phyloP scores from a whole-genome alignment of 495 filamentous ascomycete species.

The Monascus purpureus region DNA sequence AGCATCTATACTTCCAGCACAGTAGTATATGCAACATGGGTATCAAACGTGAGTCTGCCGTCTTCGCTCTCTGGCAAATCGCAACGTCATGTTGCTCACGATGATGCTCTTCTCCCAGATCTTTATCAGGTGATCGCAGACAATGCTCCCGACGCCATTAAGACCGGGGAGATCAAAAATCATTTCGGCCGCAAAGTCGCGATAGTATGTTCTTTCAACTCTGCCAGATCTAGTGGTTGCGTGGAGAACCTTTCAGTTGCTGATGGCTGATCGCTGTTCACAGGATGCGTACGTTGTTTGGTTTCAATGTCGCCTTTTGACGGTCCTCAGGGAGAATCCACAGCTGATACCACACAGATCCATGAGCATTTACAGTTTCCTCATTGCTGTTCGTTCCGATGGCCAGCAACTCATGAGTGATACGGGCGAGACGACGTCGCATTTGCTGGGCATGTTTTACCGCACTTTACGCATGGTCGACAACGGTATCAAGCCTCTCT shows the following conservation, averaged over 20 bases:
- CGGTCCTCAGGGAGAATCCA: constrained; percentile 1
- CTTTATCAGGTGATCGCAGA: constrained; percentile 82
- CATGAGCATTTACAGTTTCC: constrained; percentile 98
- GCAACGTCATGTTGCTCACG: background rate
- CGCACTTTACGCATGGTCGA: constrained; percentile 95
- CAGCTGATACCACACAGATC: constrained; percentile 43
- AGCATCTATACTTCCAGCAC: too few species aligned
- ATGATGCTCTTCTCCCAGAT: constrained; percentile 28
- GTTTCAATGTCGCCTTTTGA: constrained; percentile 1
- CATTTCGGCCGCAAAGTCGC: constrained; percentile 96
- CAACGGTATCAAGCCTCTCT: constrained; percentile 96
- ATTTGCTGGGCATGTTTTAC: constrained; percentile 99
- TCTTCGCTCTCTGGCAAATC: background rate
- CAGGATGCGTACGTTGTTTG: constrained; percentile 68
- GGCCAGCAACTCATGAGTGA: constrained; percentile 93
- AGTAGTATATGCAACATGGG: constrained; percentile 48
- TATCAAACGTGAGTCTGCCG: constrained; percentile 52
- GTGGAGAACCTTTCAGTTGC: too few species aligned
- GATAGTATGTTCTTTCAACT: constrained; percentile 48
- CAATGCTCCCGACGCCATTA: constrained; percentile 85
- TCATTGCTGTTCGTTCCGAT: constrained; percentile 91
- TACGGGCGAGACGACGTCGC: constrained; percentile 87
- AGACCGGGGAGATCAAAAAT: constrained; percentile 92
- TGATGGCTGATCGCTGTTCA: background rate
- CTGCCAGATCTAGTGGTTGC: too few species aligned